Conservation (phyloP, 805 yeast genomes). For the Candida glaebosa region DNA sequence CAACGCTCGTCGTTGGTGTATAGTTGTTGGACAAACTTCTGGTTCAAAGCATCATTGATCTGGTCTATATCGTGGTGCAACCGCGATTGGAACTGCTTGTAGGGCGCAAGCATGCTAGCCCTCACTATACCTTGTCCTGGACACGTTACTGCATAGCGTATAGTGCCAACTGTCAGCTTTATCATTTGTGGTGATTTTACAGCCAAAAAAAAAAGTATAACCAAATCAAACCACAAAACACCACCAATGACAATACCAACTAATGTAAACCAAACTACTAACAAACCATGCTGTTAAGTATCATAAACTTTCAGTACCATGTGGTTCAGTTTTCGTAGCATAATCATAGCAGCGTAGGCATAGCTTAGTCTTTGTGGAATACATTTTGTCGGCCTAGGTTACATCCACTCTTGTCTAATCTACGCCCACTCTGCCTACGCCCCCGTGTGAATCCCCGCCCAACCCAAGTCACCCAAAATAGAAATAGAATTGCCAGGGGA, state of each 20-base stretch:
- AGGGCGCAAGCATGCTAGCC: constrained; percentile 20
- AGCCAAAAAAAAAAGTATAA: not conserved
- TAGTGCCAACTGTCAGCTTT: not conserved
- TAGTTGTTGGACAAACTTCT: constrained; percentile 18
- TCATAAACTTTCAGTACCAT: too few relatives aligned
- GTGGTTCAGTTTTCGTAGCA: not conserved
- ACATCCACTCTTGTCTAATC: too few relatives aligned
- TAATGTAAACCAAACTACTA: not conserved
- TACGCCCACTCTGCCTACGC: too few relatives aligned
- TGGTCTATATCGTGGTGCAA: constrained; percentile 13
- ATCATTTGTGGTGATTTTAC: constrained; percentile 1
- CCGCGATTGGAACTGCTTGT: constrained; percentile 8
- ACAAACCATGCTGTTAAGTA: too few relatives aligned
- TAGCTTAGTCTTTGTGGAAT: too few relatives aligned
- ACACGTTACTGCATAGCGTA: constrained; percentile 26
- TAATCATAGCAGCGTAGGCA: not conserved
- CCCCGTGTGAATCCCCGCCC: too few relatives aligned
- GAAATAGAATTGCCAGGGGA: too few relatives aligned
- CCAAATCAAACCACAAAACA: not conserved
- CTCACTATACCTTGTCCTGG: constrained; percentile 34
- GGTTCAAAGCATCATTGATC: constrained; percentile 20
- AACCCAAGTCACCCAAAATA: too few relatives aligned
- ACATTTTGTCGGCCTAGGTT: too few relatives aligned
- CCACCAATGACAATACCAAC: not conserved
- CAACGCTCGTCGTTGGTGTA: constrained; percentile 16